Conservation (phyloP, 148 eudicot species). For the Amaranthus palmeri region DNA sequence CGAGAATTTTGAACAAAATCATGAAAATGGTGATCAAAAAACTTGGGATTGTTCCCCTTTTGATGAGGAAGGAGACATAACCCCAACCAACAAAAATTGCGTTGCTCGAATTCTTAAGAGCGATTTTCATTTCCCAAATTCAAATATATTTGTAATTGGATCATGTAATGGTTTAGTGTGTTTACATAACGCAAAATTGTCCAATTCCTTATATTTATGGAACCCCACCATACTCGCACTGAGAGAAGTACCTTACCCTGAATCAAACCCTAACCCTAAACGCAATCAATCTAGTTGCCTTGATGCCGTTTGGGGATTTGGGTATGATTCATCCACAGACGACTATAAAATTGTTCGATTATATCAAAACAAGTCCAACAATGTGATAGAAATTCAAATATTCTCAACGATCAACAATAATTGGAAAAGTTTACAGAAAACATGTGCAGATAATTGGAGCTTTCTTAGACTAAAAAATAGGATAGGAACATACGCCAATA, state of each 20-base stretch:
- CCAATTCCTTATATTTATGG: neutral
- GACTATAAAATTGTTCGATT: conserved; percentile 11
- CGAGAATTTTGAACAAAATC: no score
- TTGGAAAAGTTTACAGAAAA: conserved; percentile 1
- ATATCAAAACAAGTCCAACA: neutral
- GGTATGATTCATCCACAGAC: neutral
- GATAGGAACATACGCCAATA: neutral
- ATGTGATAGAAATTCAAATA: neutral
- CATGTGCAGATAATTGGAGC: neutral
- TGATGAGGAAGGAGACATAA: neutral
- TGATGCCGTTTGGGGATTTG: conserved; percentile 12
- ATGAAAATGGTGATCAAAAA: neutral
- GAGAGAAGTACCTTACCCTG: neutral
- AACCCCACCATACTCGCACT: neutral
- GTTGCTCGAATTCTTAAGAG: neutral
- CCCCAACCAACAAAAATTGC: neutral
- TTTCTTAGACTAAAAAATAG: neutral
- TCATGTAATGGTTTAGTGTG: neutral
- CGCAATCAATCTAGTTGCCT: neutral
- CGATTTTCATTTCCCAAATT: neutral
- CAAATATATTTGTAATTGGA: neutral
- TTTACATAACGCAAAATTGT: no score
- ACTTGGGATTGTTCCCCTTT: neutral
- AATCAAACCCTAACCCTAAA: no score
- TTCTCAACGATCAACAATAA: neutral